A percentile compares a stretch with the other conserved stretches of the same genome.
phyloP scores from a whole-genome alignment of 495 filamentous ascomycete species.

The Penicillium longicatenatum region DNA sequence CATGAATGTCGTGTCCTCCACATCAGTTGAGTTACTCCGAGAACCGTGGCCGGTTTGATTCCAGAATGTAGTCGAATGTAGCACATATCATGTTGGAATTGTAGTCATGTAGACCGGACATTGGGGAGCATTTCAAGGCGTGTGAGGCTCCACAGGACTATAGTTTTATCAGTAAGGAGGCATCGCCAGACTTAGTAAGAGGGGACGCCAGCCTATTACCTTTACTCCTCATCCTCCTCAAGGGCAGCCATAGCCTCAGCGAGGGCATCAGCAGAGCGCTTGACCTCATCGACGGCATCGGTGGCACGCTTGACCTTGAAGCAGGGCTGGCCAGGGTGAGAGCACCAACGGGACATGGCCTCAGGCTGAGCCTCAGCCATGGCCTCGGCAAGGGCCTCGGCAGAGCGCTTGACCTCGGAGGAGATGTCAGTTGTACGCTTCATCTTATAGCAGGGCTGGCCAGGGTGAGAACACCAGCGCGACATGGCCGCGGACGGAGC shows the following conservation, averaged over 20 bases:
- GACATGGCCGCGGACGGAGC: conserved; percentile 37
- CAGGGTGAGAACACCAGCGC: conserved; percentile 39
- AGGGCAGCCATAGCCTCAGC: conserved; percentile 45
- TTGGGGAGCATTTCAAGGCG: background rate
- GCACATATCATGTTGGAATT: conserved; percentile 3
- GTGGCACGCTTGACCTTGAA: conserved; percentile 50
- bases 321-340: conserved; percentile 44
- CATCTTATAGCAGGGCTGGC: conserved; percentile 34
- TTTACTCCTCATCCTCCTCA: conserved; percentile 36
- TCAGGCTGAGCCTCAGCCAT: conserved; percentile 36
- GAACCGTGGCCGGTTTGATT: background rate
- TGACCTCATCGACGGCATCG: conserved; percentile 38
- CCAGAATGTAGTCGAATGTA: conserved; percentile 4
- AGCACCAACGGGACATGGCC: conserved; percentile 41
- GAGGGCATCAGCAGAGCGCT: conserved; percentile 41
- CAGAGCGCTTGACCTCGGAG: conserved; percentile 49
- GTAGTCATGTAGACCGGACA: background rate
- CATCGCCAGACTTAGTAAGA: background rate
- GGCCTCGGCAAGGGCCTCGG: conserved; percentile 51
- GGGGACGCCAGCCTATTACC: conserved; percentile 11
- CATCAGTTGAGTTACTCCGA: background rate
- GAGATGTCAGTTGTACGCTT: conserved; percentile 39
- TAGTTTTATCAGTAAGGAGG: background rate
- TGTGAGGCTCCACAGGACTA: background rate
- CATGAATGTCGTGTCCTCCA: conserved; percentile 5